These are phyloP conservation scores for Aspergillus oerlinghausenensis DNA, from an alignment of 2,329 filamentous ascomycete species.

Conservation along the genomic window DNA sequence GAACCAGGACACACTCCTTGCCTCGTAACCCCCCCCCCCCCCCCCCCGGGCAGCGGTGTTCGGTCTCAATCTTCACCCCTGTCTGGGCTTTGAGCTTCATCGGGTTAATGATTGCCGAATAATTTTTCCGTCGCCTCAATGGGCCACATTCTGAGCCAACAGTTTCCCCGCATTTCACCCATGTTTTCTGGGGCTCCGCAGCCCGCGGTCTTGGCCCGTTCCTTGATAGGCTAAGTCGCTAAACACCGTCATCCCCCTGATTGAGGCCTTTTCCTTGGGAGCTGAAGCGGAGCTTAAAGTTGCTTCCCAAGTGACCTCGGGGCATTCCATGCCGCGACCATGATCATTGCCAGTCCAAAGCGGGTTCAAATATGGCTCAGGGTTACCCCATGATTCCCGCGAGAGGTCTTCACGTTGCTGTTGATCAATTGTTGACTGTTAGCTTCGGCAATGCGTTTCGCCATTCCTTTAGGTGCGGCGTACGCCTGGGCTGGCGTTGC, in stretches of 20 bases:
- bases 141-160: constrained; percentile 4
- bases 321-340: constrained; percentile 2
- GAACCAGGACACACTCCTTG: neutral
- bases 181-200: neutral
- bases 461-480: constrained; percentile 1
- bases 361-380: neutral
- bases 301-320: neutral
- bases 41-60: neutral
- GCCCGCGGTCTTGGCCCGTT: neutral
- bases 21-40: neutral
- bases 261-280: neutral
- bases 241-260: neutral
- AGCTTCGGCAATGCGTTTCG: constrained; percentile 7
- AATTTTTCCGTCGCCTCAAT: constrained; percentile 15
- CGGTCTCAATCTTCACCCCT: neutral
- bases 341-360: neutral
- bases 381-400: neutral
- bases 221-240: neutral
- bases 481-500: constrained; percentile 7
- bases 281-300: neutral
- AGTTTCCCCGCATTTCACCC: constrained; percentile 11
- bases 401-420: neutral
- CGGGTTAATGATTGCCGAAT: constrained; percentile 16
- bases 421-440: neutral
- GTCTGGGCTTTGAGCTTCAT: constrained; percentile 1